Percentiles rank a stretch among this genome's conserved stretches.
These are phyloP conservation scores for Eucalyptus albens DNA, from an alignment of 345 rosid genomes.

Conservation along the genomic window DNA sequence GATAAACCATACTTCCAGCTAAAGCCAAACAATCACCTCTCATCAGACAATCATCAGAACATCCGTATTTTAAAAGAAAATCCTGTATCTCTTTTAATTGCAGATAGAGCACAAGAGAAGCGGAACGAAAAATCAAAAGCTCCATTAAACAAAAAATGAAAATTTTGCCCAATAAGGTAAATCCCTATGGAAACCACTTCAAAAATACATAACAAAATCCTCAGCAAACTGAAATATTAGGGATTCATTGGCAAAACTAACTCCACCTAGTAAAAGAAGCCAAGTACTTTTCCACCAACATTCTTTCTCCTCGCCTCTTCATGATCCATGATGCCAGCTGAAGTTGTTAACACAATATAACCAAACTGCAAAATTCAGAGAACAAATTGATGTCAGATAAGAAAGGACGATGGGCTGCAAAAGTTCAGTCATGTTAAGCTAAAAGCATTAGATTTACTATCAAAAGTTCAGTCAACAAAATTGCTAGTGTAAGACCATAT, in stretches of 20 bases:
- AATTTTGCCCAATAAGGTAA: not conserved
- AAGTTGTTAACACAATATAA: slow-evolving; percentile 10
- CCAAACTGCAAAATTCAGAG: slow-evolving; percentile 3
- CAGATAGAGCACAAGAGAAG: not conserved
- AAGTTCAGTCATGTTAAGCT: not conserved
- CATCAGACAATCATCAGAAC: not conserved
- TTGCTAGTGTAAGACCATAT: not conserved
- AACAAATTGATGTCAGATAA: not conserved
- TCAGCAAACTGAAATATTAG: not conserved
- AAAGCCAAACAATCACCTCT: not conserved
- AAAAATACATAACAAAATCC: not conserved
- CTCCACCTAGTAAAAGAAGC: slow-evolving; percentile 3
- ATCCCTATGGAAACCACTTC: not conserved
- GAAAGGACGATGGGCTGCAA: not conserved
- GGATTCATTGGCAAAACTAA: not conserved
- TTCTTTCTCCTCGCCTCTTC: slow-evolving; percentile 12
- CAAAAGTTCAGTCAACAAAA: not conserved
- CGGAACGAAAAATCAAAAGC: not conserved
- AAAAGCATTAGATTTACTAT: not conserved
- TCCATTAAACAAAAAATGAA: not conserved
- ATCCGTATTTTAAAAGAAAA: not conserved
- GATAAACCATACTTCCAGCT: not conserved
- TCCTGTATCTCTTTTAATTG: not conserved
- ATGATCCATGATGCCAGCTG: slow-evolving; percentile 16
- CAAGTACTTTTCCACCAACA: slow-evolving; percentile 1